These are phyloP conservation scores for Pichia sp. DNA, from an alignment of 1,139 yeast species.

Conservation along the genomic window DNA sequence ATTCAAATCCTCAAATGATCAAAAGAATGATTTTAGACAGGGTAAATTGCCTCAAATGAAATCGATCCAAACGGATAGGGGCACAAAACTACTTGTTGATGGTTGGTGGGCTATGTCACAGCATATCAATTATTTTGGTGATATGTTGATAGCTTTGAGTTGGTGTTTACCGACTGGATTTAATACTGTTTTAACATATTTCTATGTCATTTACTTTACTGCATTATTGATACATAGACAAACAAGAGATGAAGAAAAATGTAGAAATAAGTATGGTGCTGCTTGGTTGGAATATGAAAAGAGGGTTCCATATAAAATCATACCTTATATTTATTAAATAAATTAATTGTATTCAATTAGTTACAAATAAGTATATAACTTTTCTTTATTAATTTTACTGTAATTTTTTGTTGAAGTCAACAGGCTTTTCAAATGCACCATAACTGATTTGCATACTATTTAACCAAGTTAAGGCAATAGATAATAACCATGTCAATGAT, in stretches of 20 bases:
- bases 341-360: not conserved
- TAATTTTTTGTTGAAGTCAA: constrained; percentile 54
- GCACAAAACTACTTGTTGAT: constrained; percentile 72
- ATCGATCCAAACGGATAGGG: constrained; percentile 65
- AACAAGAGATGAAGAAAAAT: constrained; percentile 83
- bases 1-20: constrained; percentile 76
- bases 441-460: constrained; percentile 56
- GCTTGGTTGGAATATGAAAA: constrained; percentile 78
- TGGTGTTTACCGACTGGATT: constrained; percentile 93
- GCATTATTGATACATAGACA: constrained; percentile 81
- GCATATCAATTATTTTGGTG: constrained; percentile 92
- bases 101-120: constrained; percentile 97
- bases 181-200: constrained; percentile 75
- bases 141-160: constrained; percentile 85
- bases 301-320: constrained; percentile 78
- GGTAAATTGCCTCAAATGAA: constrained; percentile 63
- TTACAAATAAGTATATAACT: not conserved
- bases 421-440: constrained; percentile 63
- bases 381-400: constrained; percentile 28
- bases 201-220: constrained; percentile 78
- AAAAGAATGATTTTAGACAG: constrained; percentile 75
- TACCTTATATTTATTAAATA: constrained; percentile 71
- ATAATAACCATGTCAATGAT: constrained; percentile 42
- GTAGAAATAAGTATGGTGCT: constrained; percentile 76
- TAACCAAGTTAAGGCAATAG: constrained; percentile 54